Evolutionary conservation across 176 grass and related monocot species (phyloP).

Genomic region (maize (Zea mays)): DNA sequence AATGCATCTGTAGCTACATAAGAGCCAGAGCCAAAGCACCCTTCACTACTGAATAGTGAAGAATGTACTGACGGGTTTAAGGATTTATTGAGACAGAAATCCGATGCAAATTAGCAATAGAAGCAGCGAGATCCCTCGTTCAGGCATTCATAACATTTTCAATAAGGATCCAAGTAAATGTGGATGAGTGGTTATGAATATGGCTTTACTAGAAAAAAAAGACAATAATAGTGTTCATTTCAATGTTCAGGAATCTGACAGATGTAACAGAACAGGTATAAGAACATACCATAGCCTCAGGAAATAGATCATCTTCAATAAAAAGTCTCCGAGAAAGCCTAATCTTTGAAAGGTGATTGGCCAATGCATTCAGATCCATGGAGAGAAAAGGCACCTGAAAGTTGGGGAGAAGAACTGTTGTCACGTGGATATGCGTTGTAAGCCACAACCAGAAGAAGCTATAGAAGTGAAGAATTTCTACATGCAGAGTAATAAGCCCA

Average conservation of each 20-base stretch:
- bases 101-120: neutral
- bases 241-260: neutral
- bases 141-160: neutral
- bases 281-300: conserved; percentile 58
- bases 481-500: neutral
- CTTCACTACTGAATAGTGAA: neutral
- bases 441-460: neutral
- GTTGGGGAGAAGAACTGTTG: conserved; percentile 1
- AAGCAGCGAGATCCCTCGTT: neutral
- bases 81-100: neutral
- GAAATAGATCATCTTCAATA: conserved; percentile 70
- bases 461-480: neutral
- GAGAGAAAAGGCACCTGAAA: conserved; percentile 89
- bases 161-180: neutral
- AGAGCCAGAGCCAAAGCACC: neutral
- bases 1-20: conserved; percentile 2
- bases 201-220: neutral
- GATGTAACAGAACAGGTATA: conserved; percentile 15
- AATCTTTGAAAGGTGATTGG: conserved; percentile 69
- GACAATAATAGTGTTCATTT: neutral
- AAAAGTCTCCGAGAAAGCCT: conserved; percentile 79
- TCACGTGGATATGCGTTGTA: neutral
- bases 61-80: neutral
- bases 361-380: conserved; percentile 82
- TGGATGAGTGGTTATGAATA: neutral